Evolutionary conservation across 2,329 filamentous ascomycete species (phyloP).

Genomic region (Mycogone perniciosa): DNA sequence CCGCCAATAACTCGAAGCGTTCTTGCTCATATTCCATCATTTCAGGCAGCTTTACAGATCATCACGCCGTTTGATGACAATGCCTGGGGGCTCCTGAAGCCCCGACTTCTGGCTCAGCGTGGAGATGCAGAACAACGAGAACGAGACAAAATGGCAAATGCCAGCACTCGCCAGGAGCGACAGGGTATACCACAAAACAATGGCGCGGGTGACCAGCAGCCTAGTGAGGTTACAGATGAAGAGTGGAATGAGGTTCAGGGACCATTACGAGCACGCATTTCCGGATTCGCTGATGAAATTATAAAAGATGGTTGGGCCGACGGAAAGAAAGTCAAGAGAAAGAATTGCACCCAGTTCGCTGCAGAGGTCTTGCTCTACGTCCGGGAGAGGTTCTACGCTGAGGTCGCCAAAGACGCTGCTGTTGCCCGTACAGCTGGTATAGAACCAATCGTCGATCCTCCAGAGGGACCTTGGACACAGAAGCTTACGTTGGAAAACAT

Average conservation of each 20-base stretch:
- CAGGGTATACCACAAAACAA: neutral
- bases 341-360: slow-evolving; percentile 62
- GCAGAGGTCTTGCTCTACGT: slow-evolving; percentile 64
- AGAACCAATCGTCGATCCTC: slow-evolving; percentile 40
- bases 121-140: slow-evolving; percentile 56
- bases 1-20: slow-evolving; percentile 59
- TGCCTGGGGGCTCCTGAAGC: slow-evolving; percentile 63
- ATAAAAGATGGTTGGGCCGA: slow-evolving; percentile 60
- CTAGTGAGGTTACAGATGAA: slow-evolving; percentile 53
- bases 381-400: slow-evolving; percentile 59
- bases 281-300: slow-evolving; percentile 61
- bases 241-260: slow-evolving; percentile 67
- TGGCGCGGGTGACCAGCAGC: slow-evolving; percentile 4
- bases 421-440: slow-evolving; percentile 40
- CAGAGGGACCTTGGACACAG: slow-evolving; percentile 49
- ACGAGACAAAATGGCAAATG: slow-evolving; percentile 31
- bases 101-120: slow-evolving; percentile 60
- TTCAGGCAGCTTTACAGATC: slow-evolving; percentile 66
- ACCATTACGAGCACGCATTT: slow-evolving; percentile 59
- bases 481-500: slow-evolving; percentile 74
- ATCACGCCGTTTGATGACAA: slow-evolving; percentile 60
- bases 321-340: slow-evolving; percentile 56
- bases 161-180: slow-evolving; percentile 29
- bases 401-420: slow-evolving; percentile 48
- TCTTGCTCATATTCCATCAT: slow-evolving; percentile 64